Conservation (phyloP, 805 yeast genomes). For the Ogataea pini region DNA sequence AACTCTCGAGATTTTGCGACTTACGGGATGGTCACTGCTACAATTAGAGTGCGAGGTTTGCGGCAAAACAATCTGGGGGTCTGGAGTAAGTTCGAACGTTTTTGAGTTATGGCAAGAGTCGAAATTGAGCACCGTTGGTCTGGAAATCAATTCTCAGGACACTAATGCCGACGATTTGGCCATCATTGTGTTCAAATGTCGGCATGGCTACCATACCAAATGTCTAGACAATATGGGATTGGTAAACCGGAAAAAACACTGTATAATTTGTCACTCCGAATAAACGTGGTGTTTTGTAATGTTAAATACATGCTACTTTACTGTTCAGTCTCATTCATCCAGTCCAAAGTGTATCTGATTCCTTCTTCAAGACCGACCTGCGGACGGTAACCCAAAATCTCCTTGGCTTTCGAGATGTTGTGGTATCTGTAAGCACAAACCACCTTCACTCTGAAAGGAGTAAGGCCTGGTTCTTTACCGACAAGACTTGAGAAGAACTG, state of each 20-base stretch:
- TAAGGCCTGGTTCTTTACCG: constrained; percentile 89
- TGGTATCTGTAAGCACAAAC: constrained; percentile 94
- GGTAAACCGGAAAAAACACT: constrained; percentile 29
- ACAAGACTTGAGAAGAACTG: constrained; percentile 66
- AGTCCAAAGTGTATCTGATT: constrained; percentile 72
- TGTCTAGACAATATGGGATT: constrained; percentile 55
- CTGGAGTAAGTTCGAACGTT: constrained; percentile 49
- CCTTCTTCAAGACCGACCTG: constrained; percentile 77
- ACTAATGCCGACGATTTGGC: constrained; percentile 25
- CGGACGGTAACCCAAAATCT: constrained; percentile 76
- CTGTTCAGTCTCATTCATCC: constrained; percentile 73
- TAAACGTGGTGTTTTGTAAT: too few relatives aligned
- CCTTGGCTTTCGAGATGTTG: constrained; percentile 84
- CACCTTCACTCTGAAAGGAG: constrained; percentile 91
- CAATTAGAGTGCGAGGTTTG: constrained; percentile 71
- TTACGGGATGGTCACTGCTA: constrained; percentile 63
- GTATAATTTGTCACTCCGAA: constrained; percentile 42
- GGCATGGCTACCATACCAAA: constrained; percentile 62
- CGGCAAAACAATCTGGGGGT: constrained; percentile 73
- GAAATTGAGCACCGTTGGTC: constrained; percentile 17
- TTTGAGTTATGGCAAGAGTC: constrained; percentile 59
- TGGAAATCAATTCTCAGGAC: constrained; percentile 12
- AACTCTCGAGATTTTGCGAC: constrained; percentile 41
- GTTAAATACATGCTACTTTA: too few relatives aligned
- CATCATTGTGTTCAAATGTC: constrained; percentile 60